Evolutionary conservation across 2,329 filamentous ascomycete species (phyloP).

Genomic region (Beauveria caledonica): DNA sequence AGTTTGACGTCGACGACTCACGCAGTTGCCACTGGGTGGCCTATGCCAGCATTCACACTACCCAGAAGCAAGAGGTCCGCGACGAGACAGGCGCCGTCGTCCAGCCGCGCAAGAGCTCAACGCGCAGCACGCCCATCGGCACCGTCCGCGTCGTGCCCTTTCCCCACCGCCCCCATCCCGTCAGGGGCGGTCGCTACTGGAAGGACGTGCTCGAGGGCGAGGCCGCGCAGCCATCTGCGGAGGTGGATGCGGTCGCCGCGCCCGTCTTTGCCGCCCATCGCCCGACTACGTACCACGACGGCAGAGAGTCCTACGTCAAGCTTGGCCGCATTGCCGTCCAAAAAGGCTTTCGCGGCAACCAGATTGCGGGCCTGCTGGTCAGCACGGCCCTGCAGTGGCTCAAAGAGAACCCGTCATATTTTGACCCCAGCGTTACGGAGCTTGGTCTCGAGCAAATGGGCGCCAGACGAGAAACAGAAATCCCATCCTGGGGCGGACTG

Average conservation of each 20-base stretch:
- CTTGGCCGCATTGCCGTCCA: slow-evolving; percentile 70
- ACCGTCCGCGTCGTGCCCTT: slow-evolving; percentile 77
- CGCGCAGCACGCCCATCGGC: slow-evolving; percentile 49
- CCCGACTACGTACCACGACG: slow-evolving; percentile 46
- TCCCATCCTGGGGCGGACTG: slow-evolving; percentile 64
- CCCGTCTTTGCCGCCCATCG: slow-evolving; percentile 29
- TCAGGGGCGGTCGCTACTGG: slow-evolving; percentile 40
- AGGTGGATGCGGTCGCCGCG: background rate
- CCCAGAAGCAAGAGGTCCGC: slow-evolving; percentile 32
- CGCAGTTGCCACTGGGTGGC: slow-evolving; percentile 80
- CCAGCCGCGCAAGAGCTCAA: slow-evolving; percentile 36
- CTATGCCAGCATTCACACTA: slow-evolving; percentile 58
- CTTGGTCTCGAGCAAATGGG: slow-evolving; percentile 36
- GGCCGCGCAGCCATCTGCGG: background rate
- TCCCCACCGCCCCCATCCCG: slow-evolving; percentile 60
- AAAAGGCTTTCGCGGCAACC: slow-evolving; percentile 54
- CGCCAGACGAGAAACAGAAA: slow-evolving; percentile 28
- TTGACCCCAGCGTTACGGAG: slow-evolving; percentile 40
- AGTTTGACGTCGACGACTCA: slow-evolving; percentile 73
- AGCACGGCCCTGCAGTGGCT: slow-evolving; percentile 62
- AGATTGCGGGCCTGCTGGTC: slow-evolving; percentile 59
- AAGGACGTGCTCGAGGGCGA: slow-evolving; percentile 31
- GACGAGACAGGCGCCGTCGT: slow-evolving; percentile 35
- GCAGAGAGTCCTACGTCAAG: slow-evolving; percentile 70
- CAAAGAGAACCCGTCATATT: slow-evolving; percentile 46